phyloP scores from a whole-genome alignment of 768 basidiomycete genomes.

The Tubosaeta brunneosetosa region DNA sequence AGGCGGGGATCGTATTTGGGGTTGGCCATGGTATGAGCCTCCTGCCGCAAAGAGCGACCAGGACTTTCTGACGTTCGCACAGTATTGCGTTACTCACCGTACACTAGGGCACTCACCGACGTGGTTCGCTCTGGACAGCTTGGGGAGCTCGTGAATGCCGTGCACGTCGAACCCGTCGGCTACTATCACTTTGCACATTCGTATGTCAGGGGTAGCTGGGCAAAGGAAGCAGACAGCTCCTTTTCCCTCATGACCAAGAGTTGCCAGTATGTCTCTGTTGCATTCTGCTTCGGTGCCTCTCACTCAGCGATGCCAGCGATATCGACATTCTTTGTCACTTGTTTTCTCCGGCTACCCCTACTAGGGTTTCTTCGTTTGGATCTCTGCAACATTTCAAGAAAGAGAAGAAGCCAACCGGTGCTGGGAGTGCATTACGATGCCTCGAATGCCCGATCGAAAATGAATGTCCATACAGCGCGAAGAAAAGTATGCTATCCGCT shows the following conservation, averaged over 20 bases:
- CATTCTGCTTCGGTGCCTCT: neutral
- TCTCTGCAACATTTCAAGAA: slow-evolving; percentile 80
- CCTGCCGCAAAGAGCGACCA: neutral
- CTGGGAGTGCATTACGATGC: slow-evolving; percentile 68
- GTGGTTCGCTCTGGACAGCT: slow-evolving; percentile 66
- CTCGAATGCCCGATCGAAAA: slow-evolving; percentile 68
- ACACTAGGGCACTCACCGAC: slow-evolving; percentile 63
- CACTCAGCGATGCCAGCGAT: slow-evolving; percentile 46
- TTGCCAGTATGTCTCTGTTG: slow-evolving; percentile 63
- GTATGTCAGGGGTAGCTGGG: slow-evolving; percentile 83
- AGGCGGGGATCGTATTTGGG: slow-evolving; percentile 72
- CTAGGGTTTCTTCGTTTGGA: slow-evolving; percentile 80
- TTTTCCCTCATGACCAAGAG: slow-evolving; percentile 88
- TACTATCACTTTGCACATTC: slow-evolving; percentile 89
- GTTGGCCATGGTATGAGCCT: slow-evolving; percentile 70
- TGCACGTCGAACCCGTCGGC: slow-evolving; percentile 83
- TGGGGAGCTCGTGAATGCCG: slow-evolving; percentile 76
- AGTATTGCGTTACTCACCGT: slow-evolving; percentile 89
- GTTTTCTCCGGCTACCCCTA: slow-evolving; percentile 60
- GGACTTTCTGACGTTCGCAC: neutral
- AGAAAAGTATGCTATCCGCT: slow-evolving; percentile 53
- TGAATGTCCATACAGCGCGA: slow-evolving; percentile 82
- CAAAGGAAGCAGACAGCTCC: slow-evolving; percentile 58
- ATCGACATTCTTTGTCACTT: slow-evolving; percentile 81
- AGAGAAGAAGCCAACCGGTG: slow-evolving; percentile 60